These are phyloP conservation scores for Gillenia trifoliata DNA, from an alignment of 306 rosid genomes.

Conservation along the genomic window DNA sequence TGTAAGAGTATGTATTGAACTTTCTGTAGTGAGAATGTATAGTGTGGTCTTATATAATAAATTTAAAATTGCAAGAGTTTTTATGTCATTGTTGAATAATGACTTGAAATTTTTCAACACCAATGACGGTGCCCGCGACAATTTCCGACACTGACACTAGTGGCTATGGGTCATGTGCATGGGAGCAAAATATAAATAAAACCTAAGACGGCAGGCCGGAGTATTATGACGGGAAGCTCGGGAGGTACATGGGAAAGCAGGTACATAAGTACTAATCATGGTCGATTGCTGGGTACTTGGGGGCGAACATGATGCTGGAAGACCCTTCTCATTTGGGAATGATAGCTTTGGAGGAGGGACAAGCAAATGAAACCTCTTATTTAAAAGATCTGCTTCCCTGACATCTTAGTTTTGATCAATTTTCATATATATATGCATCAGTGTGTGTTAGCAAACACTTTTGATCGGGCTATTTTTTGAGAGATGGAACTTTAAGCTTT, in stretches of 20 bases:
- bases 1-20: no score
- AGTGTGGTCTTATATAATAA: no score
- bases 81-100: no score
- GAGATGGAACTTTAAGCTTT: not conserved
- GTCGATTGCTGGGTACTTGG: constrained; percentile 36
- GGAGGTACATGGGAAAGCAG: constrained; percentile 28
- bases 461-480: not conserved
- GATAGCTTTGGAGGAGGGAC: constrained; percentile 33
- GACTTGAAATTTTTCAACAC: no score
- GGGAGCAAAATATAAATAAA: no score
- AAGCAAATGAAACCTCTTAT: constrained; percentile 15
- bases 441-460: not conserved
- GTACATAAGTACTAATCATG: constrained; percentile 28
- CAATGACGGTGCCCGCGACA: no score
- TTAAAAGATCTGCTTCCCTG: constrained; percentile 32
- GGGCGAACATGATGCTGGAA: constrained; percentile 39
- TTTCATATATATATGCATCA: not conserved
- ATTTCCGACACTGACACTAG: no score
- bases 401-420: not conserved
- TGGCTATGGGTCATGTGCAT: no score
- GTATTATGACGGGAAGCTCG: constrained; percentile 33
- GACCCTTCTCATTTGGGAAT: constrained; percentile 36
- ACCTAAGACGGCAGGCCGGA: constrained; percentile 37
- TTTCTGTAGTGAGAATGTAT: no score
- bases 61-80: no score